These are phyloP conservation scores for Saccharomycopsis sp. DNA, from an alignment of 805 yeast genomes.

Conservation along the genomic window DNA sequence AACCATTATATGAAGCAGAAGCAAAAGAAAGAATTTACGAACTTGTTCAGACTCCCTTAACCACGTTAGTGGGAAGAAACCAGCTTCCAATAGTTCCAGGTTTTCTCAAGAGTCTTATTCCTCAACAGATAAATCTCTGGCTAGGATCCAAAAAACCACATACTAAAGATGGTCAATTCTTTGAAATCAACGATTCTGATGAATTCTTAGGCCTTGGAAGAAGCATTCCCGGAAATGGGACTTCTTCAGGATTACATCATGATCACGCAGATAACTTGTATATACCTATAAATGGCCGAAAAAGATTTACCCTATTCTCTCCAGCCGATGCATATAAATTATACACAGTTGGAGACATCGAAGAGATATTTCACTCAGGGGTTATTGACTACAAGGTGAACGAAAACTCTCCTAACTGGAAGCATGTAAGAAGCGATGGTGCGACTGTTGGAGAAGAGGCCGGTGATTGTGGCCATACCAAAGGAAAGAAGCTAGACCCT, in stretches of 20 bases:
- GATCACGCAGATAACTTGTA: slow-evolving; percentile 77
- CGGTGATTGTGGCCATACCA: slow-evolving; percentile 24
- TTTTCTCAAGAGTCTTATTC: slow-evolving; percentile 38
- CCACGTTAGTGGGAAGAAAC: slow-evolving; percentile 31
- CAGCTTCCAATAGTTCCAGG: slow-evolving; percentile 37
- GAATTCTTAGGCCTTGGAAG: slow-evolving; percentile 43
- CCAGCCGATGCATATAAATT: slow-evolving; percentile 56
- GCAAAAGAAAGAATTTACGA: slow-evolving; percentile 40
- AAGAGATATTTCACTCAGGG: slow-evolving; percentile 49
- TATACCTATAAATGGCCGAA: slow-evolving; percentile 51
- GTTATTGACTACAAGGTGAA: slow-evolving; percentile 55
- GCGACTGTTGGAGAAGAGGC: slow-evolving; percentile 35
- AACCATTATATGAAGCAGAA: slow-evolving; percentile 29
- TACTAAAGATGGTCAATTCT: slow-evolving; percentile 12
- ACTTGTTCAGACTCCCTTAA: slow-evolving; percentile 57
- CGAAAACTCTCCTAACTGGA: slow-evolving; percentile 57
- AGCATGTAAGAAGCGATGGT: slow-evolving; percentile 54
- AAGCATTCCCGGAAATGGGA: slow-evolving; percentile 48
- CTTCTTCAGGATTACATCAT: slow-evolving; percentile 72
- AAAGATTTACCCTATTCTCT: slow-evolving; percentile 60
- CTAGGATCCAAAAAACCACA: slow-evolving; percentile 40
- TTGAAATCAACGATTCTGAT: slow-evolving; percentile 16
- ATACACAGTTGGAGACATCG: slow-evolving; percentile 60
- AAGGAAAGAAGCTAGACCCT: slow-evolving; percentile 40
- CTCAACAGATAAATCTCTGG: slow-evolving; percentile 76